Evolutionary conservation across 306 rosid species (phyloP).

Genomic region (Luffa acutangula): DNA sequence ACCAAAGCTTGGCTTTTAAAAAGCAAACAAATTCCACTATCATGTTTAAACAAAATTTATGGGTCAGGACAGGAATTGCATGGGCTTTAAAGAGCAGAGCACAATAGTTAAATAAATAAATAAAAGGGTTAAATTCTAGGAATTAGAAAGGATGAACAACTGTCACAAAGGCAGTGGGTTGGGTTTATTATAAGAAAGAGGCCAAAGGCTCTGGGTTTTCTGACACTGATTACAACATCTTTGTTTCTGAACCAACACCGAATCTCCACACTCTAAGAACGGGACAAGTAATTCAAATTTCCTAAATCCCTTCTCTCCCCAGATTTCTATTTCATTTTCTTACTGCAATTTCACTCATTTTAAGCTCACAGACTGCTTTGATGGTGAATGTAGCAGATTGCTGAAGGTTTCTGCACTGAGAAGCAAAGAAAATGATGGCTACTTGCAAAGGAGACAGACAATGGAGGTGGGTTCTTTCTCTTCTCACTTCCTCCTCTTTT

Average conservation of each 20-base stretch:
- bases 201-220: conserved; percentile 23
- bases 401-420: conserved; percentile 4
- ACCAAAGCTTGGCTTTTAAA: not conserved
- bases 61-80: not conserved
- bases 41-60: not conserved
- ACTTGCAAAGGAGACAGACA: conserved; percentile 21
- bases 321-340: not conserved
- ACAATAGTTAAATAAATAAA: not conserved
- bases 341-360: not conserved
- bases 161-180: conserved; percentile 3
- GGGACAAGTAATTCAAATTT: conserved; percentile 6
- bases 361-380: not conserved
- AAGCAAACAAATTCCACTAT: not conserved
- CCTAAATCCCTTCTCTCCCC: not conserved
- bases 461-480: conserved; percentile 33
- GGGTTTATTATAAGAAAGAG: conserved; percentile 17
- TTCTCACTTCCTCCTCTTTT: not conserved
- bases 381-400: not conserved
- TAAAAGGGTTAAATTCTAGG: not conserved
- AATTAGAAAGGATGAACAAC: conserved; percentile 6
- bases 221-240: conserved; percentile 17
- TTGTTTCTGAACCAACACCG: conserved; percentile 15
- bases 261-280: not conserved
- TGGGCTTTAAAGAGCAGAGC: not conserved
- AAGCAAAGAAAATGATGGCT: conserved; percentile 15